Percentiles rank a stretch among this genome's conserved stretches.
Conservation (phyloP, 768 basidiomycete species). For the Lactarius indigo region DNA sequence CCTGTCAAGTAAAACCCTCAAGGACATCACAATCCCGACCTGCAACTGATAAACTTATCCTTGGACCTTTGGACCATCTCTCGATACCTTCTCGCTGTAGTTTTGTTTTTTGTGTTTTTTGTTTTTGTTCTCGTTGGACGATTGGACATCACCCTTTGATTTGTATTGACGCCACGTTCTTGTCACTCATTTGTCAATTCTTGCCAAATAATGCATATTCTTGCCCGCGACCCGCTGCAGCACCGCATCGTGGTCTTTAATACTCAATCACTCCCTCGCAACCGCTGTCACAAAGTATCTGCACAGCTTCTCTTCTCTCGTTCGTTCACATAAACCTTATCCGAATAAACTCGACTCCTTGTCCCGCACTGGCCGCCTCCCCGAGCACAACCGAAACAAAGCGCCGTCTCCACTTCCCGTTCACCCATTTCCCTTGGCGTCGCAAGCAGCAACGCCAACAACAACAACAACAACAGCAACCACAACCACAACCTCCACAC, state of each 20-base stretch:
- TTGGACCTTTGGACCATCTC: not conserved
- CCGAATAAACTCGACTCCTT: not conserved
- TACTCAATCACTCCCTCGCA: constrained; percentile 1
- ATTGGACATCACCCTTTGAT: not conserved
- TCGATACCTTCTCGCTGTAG: not conserved
- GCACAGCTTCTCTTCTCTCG: not conserved
- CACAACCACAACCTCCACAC: not conserved
- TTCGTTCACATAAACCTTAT: not conserved
- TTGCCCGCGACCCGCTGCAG: constrained; percentile 9
- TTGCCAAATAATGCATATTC: constrained; percentile 9
- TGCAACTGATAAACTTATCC: constrained; percentile 37
- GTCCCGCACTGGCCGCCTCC: constrained; percentile 7
- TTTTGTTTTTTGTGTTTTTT: not conserved
- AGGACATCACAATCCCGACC: constrained; percentile 62
- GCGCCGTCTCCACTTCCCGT: not conserved
- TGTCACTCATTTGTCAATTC: constrained; percentile 12
- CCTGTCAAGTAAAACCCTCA: constrained; percentile 59
- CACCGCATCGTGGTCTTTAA: constrained; percentile 8
- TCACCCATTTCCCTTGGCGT: constrained; percentile 1
- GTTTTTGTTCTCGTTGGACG: not conserved
- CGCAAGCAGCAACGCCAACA: constrained; percentile 8
- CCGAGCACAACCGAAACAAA: constrained; percentile 1
- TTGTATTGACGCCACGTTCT: constrained; percentile 5
- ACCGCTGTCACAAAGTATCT: not conserved
- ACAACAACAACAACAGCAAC: constrained; percentile 4